Base-by-base conservation (phyloP, 345 rosid species). In the Citrus maxima region DNA sequence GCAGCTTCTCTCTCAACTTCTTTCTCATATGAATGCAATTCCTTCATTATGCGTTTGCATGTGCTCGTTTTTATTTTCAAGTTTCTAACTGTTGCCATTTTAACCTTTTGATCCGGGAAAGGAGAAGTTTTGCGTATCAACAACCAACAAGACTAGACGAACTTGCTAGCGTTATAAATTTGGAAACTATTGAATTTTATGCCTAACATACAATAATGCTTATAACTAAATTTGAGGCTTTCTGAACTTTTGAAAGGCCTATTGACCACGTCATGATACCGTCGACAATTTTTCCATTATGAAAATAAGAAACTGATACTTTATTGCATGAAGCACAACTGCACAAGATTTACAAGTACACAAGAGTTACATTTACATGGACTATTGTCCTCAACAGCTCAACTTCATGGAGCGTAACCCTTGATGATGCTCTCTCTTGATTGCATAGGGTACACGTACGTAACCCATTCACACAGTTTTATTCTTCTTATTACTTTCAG, bases 1-100 rank as follows among this genome's bases (percentile, higher is more conserved):
- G 94, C 88, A 68, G 93, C 94, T 92, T 95, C 99, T 70, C 90
- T 92, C 65, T 92, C 98, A 6, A 93, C 99, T 80, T 95, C 98
- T 81, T 92, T 93, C 91, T 95, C 96, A 77, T 95, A 95, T 4
- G 96, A 95, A 74, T 86, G 84, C 70, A 93, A 86, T 89, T 95
- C 99, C 82, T 93, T 95, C 74, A 86, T 85, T n/a, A 93, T 83
- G 72, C 98, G 87, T 67, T 89, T 93, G 85, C 99, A 92, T 3
- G 93, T 89, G 37, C 89, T 84, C 13, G 95, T 91, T 80, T 95
- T 93, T 67, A 91, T 95, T 81, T 93, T 92, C 83, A 90, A 82
- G 75, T 87, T 95, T 38, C 93, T 93, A 10, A 89, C 49, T 27
- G 92, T 84, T 62, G 97, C 91, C 95, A 93, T 90, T 24, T 4